Evolutionary conservation across 2,329 filamentous ascomycete genomes (phyloP), one percentile per base, ranked within the genome.

Genomic region (Dothistroma septosporum): DNA sequence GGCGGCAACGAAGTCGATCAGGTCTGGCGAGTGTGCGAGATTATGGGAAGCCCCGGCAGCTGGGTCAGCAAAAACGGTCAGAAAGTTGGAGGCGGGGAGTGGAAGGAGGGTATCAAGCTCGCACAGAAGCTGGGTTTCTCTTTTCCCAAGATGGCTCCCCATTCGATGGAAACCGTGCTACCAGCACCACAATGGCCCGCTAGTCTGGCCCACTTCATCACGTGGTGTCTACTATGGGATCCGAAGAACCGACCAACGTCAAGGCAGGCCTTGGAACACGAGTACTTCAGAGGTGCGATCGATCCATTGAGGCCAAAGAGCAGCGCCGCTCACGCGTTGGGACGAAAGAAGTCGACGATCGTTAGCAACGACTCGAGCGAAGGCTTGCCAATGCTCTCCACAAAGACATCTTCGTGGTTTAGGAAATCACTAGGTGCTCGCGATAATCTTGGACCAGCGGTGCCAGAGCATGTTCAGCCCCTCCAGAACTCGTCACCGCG

Each of bases 141-240:
- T 0, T 99, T 99, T 78, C 94, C 94, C 62, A 97, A 87, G 86
- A 97, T 99, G 94, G 93, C 94, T 22, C 94, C 94, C 55, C 94
- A 97, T 76, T 86, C 93, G 19, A 91, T 99, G 85, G 93, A 97
- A 69, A 95, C 91, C 5, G 94, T 97, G 66, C 82, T 99, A 8
- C 91, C 91, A 72, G 76, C 89, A 28, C 92, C 94, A 16, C 91
- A 96, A 72, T 99, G 94, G 94, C 94, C 94, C 6, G 79, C 88
- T 1, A 88, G 91, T 21, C 82, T 99, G 58, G 89, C 88, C 70
- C 86, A 95, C 61, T 97, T 99, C 72, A 94, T 99, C 61, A 99
- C 94, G 16, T 97, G 92, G 92, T 99, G 94, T 76, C 78, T 99
- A 67, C 94, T 97, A 90, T 99, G 94, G 94, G 94, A 99, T 76